Percentiles rank a stretch among this genome's conserved stretches.
Conservation (phyloP, 306 rosid genomes). For the Trifolium pratense region DNA sequence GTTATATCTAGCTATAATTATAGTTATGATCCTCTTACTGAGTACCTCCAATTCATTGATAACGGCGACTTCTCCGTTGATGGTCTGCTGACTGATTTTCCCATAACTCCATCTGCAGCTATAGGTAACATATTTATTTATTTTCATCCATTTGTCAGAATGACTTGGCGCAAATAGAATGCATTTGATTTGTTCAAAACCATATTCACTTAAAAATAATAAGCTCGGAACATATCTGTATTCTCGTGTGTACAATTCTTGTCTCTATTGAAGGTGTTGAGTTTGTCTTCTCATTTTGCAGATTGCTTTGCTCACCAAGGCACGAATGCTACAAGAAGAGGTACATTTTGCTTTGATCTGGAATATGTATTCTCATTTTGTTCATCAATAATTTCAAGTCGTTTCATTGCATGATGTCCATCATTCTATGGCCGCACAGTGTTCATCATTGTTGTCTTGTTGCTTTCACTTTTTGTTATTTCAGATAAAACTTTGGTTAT, state of each 20-base stretch:
- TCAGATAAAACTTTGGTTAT: conserved; percentile 67
- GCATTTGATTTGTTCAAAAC: no score
- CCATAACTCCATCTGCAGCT: conserved; percentile 67
- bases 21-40: conserved; percentile 80
- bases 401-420: conserved; percentile 11
- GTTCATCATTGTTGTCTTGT: conserved; percentile 39
- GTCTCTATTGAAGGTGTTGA: conserved; percentile 17
- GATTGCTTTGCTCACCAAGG: conserved; percentile 73
- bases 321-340: conserved; percentile 50
- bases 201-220: conserved; percentile 1
- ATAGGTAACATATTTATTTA: no score
- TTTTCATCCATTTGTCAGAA: no score
- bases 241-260: background rate
- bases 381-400: background rate
- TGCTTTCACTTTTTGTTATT: conserved; percentile 37
- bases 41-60: conserved; percentile 72
- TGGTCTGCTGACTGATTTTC: conserved; percentile 82
- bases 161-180: no score
- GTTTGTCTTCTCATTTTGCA: conserved; percentile 51
- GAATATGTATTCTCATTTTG: conserved; percentile 19
- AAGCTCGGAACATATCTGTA: background rate
- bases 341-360: conserved; percentile 43
- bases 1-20: conserved; percentile 57
- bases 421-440: conserved; percentile 8
- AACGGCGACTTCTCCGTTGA: conserved; percentile 75